Conservation (phyloP, 208 protist species). For the Acanthamoeba culbertsoni region DNA sequence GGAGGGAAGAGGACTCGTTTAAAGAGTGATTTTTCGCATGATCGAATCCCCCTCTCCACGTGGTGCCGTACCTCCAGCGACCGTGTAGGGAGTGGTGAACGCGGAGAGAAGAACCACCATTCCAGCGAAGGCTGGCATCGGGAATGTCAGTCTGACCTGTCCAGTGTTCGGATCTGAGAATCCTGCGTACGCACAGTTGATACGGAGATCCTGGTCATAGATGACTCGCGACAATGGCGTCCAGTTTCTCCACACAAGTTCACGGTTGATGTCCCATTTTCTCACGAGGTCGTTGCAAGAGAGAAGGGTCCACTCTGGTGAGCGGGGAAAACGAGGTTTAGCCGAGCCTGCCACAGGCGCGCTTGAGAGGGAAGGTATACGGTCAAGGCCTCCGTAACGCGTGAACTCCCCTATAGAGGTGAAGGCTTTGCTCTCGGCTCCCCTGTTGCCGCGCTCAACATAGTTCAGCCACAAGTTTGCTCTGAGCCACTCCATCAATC, state of each 20-base stretch:
- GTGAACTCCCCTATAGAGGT: slow-evolving; percentile 14
- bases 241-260: neutral
- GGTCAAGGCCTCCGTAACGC: neutral
- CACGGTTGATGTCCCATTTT: neutral
- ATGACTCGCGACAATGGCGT: neutral
- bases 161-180: too few species aligned
- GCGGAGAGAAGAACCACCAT: slow-evolving; percentile 34
- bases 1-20: neutral
- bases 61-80: neutral
- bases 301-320: neutral
- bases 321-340: neutral
- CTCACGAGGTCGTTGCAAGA: neutral
- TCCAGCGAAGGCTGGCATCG: neutral
- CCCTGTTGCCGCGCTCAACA: neutral
- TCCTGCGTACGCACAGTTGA: slow-evolving; percentile 41
- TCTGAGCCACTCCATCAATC: slow-evolving; percentile 8
- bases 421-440: neutral
- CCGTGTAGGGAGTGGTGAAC: neutral
- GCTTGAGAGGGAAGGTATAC: too few species aligned
- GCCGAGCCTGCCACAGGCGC: neutral
- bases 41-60: neutral
- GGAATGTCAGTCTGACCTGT: too few species aligned
- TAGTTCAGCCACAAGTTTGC: slow-evolving; percentile 38
- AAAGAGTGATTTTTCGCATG: neutral
- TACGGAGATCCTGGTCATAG: slow-evolving; percentile 20